phyloP scores from a whole-genome alignment of 73 alveolate genomes.

The Stentor coeruleus region DNA sequence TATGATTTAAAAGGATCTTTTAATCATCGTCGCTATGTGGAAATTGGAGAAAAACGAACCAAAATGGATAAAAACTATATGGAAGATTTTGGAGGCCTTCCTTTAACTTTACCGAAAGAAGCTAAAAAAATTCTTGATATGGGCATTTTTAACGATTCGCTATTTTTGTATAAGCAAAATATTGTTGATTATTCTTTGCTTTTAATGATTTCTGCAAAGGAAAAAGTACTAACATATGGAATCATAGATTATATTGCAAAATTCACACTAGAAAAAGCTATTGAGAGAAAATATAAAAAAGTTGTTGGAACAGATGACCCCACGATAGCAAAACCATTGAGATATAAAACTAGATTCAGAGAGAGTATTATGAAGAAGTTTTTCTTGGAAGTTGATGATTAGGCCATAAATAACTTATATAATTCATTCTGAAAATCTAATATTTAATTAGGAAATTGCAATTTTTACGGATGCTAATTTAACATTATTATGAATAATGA shows the following conservation, averaged over 20 bases:
- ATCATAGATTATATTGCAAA: not conserved
- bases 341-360: conserved; percentile 18
- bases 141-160: conserved; percentile 21
- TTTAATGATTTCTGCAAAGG: conserved; percentile 46
- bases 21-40: conserved; percentile 11
- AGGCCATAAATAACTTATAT: no score
- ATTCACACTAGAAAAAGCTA: not conserved
- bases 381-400: not conserved
- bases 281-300: not conserved
- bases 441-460: no score
- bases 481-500: no score
- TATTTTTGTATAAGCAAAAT: conserved; percentile 25
- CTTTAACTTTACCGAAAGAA: not conserved
- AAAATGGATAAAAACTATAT: conserved; percentile 28
- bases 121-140: conserved; percentile 10
- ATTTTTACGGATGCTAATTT: no score
- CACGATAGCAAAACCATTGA: conserved; percentile 15
- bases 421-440: no score
- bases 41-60: conserved; percentile 5
- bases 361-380: conserved; percentile 14
- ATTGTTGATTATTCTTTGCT: conserved; percentile 41
- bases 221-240: conserved; percentile 47
- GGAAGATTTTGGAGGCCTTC: conserved; percentile 19
- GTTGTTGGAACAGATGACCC: conserved; percentile 28
- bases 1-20: conserved; percentile 34